These are phyloP conservation scores for Setomelanomma holmii DNA, from an alignment of 2,329 filamentous ascomycete species.

Conservation along the genomic window DNA sequence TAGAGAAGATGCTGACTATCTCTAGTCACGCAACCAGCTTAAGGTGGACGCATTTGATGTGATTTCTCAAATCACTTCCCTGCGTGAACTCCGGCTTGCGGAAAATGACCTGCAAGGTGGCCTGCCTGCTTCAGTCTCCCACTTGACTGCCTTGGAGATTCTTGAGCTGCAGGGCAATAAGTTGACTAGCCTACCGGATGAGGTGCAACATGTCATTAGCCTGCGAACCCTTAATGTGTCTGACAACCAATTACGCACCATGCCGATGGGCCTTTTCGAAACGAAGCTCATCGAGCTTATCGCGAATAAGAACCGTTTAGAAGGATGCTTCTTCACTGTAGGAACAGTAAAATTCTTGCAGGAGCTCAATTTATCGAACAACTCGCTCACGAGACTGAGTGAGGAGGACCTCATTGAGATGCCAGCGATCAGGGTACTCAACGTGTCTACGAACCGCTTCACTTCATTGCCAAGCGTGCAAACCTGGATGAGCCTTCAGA, in stretches of 20 bases:
- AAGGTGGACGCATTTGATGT: constrained; percentile 74
- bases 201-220: constrained; percentile 69
- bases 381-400: constrained; percentile 67
- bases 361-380: constrained; percentile 77
- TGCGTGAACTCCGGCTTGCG: constrained; percentile 82
- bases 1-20: constrained; percentile 8
- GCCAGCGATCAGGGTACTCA: constrained; percentile 75
- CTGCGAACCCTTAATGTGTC: constrained; percentile 81
- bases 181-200: constrained; percentile 72
- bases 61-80: constrained; percentile 72
- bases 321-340: constrained; percentile 72
- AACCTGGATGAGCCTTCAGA: constrained; percentile 76
- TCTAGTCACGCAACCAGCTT: constrained; percentile 80
- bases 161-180: constrained; percentile 84
- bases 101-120: constrained; percentile 39
- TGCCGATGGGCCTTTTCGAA: constrained; percentile 75
- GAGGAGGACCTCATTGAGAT: constrained; percentile 63
- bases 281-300: constrained; percentile 74
- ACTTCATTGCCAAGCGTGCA: constrained; percentile 74
- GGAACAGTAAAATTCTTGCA: constrained; percentile 70
- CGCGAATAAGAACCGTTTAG: constrained; percentile 79
- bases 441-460: constrained; percentile 82
- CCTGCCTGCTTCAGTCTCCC: constrained; percentile 68
- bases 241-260: constrained; percentile 74
- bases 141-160: constrained; percentile 74